Percentiles rank a stretch among this genome's conserved stretches.
Evolutionary conservation across 345 rosid species (phyloP).

Genomic region (Salix suchowensis): DNA sequence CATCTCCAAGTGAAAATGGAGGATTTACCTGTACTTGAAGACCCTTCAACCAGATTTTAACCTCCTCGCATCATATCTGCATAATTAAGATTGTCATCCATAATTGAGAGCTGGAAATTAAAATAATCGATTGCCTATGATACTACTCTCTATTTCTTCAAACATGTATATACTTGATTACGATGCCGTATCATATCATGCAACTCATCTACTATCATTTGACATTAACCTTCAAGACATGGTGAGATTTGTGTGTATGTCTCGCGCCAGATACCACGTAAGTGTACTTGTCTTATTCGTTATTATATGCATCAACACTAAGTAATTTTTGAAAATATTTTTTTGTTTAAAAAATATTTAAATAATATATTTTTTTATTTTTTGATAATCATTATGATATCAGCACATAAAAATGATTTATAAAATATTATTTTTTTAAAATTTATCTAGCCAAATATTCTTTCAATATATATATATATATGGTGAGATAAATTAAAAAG

Average conservation of each 20-base stretch:
- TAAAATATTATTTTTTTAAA: too few species aligned
- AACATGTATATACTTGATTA: not conserved
- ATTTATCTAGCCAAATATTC: too few species aligned
- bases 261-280: not conserved
- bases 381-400: too few species aligned
- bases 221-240: not conserved
- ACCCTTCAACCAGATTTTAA: conserved; percentile 26
- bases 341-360: too few species aligned
- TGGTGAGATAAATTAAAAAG: too few species aligned
- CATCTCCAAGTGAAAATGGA: conserved; percentile 17
- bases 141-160: not conserved
- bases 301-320: not conserved
- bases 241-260: not conserved
- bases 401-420: too few species aligned
- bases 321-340: too few species aligned
- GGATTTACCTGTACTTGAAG: conserved; percentile 25
- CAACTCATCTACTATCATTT: not conserved
- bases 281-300: not conserved
- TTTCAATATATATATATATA: too few species aligned
- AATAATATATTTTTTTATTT: too few species aligned
- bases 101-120: not conserved
- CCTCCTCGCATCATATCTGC: not conserved
- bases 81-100: not conserved
- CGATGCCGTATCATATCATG: not conserved
- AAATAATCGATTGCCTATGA: conserved; percentile 1